Base-by-base conservation (phyloP, 148 eudicot genomes). In the Fagopyrum homotropicum region DNA sequence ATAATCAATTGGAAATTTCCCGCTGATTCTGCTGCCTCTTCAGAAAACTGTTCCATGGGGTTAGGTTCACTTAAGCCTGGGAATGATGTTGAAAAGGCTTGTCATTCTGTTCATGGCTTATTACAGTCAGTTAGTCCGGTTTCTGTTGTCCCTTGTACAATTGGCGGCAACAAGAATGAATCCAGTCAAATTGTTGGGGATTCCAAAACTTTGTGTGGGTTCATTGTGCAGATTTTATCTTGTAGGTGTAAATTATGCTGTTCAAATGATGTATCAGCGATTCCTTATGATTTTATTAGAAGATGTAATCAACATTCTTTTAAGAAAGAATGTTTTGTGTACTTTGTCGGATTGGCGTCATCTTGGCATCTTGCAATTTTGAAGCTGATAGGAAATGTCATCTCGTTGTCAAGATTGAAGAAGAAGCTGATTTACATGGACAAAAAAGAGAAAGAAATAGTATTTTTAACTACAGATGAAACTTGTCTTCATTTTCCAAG, bases 41-140 rank as follows among this genome's bases (percentile, higher is more conserved):
- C 76, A 5, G 54, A 49, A 56, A 0, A 8, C 45, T 60, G 73
- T 69, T 45, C 49, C 19, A n/a, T 90, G 72, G 50, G 6, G 74
- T 73, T 44, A 4, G 81, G 76, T 55, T 55, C 70, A 30, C 49
- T 29, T 26, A 50, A 7, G 73, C 80, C 48, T 75, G 30, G 64
- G 56, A n/a, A 76, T 17, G 77, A 56, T 22, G 47, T 80, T 80
- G 16, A 11, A n/a, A 85, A 83, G 73, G 83, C 82, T 22, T 72
- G 78, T 22, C 77, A 72, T 80, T 51, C 50, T 73, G 71, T 88
- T 75, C 55, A 4, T 49, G 97, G 98, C 0, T 76, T 77, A 0
- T 59, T 95, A 69, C 80, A 77, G 9, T 90, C 96, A 0, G 79
- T 92, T 44, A 95, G 97, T 79, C 92, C 98, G 45, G 81, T 92